Base-by-base conservation (phyloP, 2,329 filamentous ascomycete species). In the Penicillium sp. region DNA sequence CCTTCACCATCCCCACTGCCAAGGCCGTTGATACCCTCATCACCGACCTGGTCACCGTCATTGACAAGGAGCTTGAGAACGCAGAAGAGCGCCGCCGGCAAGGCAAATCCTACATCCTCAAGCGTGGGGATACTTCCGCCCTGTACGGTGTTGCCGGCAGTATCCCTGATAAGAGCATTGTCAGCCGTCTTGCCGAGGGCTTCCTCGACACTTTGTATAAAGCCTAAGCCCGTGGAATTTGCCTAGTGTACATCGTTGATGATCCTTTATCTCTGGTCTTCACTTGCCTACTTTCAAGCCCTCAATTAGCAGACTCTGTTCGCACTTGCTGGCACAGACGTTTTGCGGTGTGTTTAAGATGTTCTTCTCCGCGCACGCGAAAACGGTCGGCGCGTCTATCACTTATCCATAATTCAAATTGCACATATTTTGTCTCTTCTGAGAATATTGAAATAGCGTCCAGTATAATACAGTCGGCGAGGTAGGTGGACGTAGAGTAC, bases 141-240 rank as follows among this genome's bases (percentile, higher is more conserved):
- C 76, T 99, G 56, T 99, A 99, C 73, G 94, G 94, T 48, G 92
- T 99, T 51, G 94, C 94, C 0, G 94, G 94, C 5, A 95, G 90
- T 66, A 75, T 99, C 72, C 94, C 94, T 1, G 95, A 99, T 71
- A 97, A 97, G 83, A 91, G 89, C 61, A 87, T 99, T 27, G 91
- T 99, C 26, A 90, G 90, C 59, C 90, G 96, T 64, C 75, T 99
- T 68, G 93, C 92, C 1, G 90, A 82, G 61, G 93, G 91, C 0
- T 99, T 97, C 74, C 79, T 97, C 68, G 92, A 97, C 75, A 87
- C 94, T 46, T 70, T 97, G 72, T 97, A 97, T 75, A 96, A 96
- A 79, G 87, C 88, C 54, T 94, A 75, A 58, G 39, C 26, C 18
- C 24, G 30, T 24, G 27, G 30, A 10, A n/a, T 10, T 51, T 40